phyloP scores from a whole-genome alignment of 2,329 filamentous ascomycete genomes.

The Fusarium nematophilum region DNA sequence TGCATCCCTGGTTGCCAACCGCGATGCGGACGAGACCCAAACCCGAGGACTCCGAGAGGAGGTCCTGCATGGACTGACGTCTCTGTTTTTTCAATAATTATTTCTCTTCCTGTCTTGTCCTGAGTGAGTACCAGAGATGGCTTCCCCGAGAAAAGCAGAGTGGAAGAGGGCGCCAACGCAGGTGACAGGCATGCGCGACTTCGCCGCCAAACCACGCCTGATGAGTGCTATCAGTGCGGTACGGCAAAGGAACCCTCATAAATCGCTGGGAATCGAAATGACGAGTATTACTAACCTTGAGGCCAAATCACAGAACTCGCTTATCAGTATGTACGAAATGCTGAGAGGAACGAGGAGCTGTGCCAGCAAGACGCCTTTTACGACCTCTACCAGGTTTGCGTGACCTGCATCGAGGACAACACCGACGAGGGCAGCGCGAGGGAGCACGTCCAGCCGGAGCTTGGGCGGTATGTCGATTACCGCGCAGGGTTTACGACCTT shows the following conservation, averaged over 20 bases:
- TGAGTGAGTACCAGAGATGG: too few species aligned
- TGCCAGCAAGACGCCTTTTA: neutral
- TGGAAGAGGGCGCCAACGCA: too few species aligned
- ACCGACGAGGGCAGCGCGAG: neutral
- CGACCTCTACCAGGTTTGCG: neutral
- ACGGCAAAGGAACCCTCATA: too few species aligned
- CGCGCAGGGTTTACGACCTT: neutral
- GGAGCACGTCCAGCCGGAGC: neutral
- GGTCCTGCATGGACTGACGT: too few species aligned
- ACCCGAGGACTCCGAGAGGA: too few species aligned
- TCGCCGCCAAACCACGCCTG: neutral
- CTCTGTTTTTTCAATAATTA: too few species aligned
- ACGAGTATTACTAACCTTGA: neutral
- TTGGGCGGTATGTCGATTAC: neutral
- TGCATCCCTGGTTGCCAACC: neutral
- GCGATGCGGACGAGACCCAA: too few species aligned
- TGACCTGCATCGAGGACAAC: neutral
- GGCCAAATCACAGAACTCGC: neutral
- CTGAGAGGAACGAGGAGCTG: neutral
- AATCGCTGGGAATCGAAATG: too few species aligned
- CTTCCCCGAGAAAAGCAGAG: neutral
- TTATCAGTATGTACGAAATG: neutral
- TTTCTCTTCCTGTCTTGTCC: too few species aligned
- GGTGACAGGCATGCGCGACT: too few species aligned
- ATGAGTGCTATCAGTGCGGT: neutral